Conservation (phyloP, 1,284 basidiomycete species). For the Pseudozyma hubeiensis region DNA sequence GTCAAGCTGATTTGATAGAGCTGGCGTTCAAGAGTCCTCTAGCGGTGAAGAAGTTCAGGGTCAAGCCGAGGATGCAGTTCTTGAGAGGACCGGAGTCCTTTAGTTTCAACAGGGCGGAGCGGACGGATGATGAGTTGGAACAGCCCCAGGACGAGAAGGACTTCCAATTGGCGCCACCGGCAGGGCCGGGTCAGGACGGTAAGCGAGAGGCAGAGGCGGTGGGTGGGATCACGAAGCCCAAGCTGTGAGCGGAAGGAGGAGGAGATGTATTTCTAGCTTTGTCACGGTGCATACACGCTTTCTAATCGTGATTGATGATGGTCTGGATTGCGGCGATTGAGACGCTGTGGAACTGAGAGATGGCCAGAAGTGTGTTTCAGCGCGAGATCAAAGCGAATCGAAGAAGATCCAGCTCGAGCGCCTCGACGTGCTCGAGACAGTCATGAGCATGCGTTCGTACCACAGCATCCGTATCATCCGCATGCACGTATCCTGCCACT, state of each 20-base stretch:
- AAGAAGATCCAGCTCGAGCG: constrained; percentile 25
- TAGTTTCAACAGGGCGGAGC: constrained; percentile 23
- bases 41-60: constrained; percentile 52
- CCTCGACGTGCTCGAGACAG: constrained; percentile 32
- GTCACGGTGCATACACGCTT: no score
- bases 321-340: no score
- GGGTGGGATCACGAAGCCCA: constrained; percentile 18
- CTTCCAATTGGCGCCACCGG: constrained; percentile 27
- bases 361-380: neutral
- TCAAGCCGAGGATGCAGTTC: constrained; percentile 62
- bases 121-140: constrained; percentile 30
- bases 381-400: constrained; percentile 5
- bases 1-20: constrained; percentile 50
- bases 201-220: no score
- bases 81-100: constrained; percentile 31
- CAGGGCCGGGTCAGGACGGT: neutral
- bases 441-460: constrained; percentile 56
- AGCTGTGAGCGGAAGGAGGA: constrained; percentile 10
- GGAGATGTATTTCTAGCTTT: neutral
- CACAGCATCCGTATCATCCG: constrained; percentile 46
- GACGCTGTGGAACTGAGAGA: no score
- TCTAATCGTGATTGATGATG: no score
- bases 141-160: constrained; percentile 49
- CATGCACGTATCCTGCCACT: constrained; percentile 21
- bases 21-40: constrained; percentile 56